Evolutionary conservation across 768 basidiomycete species (phyloP).

Genomic region (Lentinula sp.): DNA sequence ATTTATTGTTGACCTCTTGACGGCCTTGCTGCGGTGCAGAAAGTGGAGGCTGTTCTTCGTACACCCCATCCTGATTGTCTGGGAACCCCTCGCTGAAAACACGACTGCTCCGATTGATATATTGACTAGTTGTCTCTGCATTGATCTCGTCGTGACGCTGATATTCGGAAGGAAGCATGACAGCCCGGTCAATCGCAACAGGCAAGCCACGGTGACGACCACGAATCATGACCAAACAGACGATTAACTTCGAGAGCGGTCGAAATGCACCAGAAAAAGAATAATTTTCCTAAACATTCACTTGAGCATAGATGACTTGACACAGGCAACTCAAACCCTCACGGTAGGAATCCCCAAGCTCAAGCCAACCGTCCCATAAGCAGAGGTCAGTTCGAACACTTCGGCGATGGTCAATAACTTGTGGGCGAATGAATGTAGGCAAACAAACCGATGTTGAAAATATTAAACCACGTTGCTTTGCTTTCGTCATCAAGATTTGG

Average conservation of each 20-base stretch:
- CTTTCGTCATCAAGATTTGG: slow-evolving; percentile 47
- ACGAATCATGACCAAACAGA: slow-evolving; percentile 88
- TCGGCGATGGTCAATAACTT: neutral
- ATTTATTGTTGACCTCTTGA: neutral
- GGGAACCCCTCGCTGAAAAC: slow-evolving; percentile 6
- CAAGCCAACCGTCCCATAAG: slow-evolving; percentile 86
- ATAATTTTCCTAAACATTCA: slow-evolving; percentile 56
- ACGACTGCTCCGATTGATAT: neutral
- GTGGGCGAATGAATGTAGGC: neutral
- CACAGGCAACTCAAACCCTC: slow-evolving; percentile 16
- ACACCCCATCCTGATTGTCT: neutral
- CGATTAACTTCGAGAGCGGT: slow-evolving; percentile 80
- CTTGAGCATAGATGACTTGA: neutral
- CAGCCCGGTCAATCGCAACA: slow-evolving; percentile 82
- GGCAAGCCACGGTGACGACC: slow-evolving; percentile 88
- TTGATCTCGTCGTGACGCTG: slow-evolving; percentile 15
- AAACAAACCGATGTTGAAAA: slow-evolving; percentile 66
- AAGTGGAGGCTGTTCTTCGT: neutral
- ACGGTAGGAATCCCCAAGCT: slow-evolving; percentile 85
- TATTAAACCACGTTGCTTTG: slow-evolving; percentile 70
- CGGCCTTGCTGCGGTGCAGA: neutral
- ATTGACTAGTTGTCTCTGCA: neutral
- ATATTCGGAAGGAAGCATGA: slow-evolving; percentile 72
- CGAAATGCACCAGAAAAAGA: slow-evolving; percentile 76
- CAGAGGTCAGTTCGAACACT: slow-evolving; percentile 88